A percentile compares a stretch with the other conserved stretches of the same genome.
Conservation (phyloP, 2,329 filamentous ascomycete species). For the Parascedosporium putredinis region DNA sequence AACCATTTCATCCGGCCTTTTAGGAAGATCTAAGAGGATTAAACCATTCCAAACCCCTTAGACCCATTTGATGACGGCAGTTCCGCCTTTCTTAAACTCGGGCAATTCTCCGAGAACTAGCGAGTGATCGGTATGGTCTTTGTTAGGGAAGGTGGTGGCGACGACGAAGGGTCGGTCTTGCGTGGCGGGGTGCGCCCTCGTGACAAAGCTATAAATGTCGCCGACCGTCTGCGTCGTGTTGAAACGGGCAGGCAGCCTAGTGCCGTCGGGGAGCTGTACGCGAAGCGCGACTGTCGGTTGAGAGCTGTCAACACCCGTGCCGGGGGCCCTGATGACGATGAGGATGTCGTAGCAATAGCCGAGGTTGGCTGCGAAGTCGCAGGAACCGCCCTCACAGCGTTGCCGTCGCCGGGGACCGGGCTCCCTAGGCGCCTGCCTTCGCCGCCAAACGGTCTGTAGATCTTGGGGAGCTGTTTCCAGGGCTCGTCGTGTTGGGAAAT, state of each 20-base stretch:
- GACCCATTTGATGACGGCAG: constrained; percentile 52
- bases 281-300: constrained; percentile 61
- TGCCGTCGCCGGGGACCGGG: constrained; percentile 54
- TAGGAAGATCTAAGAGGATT: too few species aligned
- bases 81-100: constrained; percentile 57
- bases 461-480: constrained; percentile 61
- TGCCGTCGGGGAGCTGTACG: constrained; percentile 69
- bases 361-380: constrained; percentile 22
- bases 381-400: constrained; percentile 9
- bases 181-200: constrained; percentile 49
- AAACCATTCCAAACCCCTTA: too few species aligned
- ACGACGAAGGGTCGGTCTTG: constrained; percentile 57
- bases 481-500: constrained; percentile 63
- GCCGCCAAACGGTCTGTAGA: constrained; percentile 67
- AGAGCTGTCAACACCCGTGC: constrained; percentile 46
- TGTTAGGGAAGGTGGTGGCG: constrained; percentile 74
- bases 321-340: constrained; percentile 14
- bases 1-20: not conserved
- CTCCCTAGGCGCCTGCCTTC: constrained; percentile 65
- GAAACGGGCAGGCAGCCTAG: constrained; percentile 67
- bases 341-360: constrained; percentile 19
- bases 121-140: constrained; percentile 62
- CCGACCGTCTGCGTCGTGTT: constrained; percentile 70
- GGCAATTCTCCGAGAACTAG: constrained; percentile 47
- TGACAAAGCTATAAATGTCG: constrained; percentile 67